Conservation (phyloP, 108 stramenopile genomes). For the Schizochytrium sp. region DNA sequence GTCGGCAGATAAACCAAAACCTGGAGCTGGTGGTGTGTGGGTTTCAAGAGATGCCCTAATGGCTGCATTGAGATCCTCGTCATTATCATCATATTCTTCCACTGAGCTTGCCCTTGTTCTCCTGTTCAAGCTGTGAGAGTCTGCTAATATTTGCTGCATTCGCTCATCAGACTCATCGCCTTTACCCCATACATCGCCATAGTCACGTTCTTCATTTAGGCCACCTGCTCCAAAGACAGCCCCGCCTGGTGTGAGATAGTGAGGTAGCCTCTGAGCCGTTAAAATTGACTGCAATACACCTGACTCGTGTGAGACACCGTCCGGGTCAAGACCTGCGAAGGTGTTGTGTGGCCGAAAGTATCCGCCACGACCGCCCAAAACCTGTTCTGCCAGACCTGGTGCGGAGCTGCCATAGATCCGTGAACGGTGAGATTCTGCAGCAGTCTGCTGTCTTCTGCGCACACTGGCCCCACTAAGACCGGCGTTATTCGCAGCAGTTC, state of each 20-base stretch:
- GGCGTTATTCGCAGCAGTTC: not conserved
- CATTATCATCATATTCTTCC: not conserved
- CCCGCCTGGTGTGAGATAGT: not conserved
- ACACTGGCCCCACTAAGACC: too few relatives aligned
- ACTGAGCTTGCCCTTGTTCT: too few relatives aligned
- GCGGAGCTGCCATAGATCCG: not conserved
- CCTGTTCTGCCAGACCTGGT: not conserved
- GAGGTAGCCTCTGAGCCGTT: not conserved
- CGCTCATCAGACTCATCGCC: conserved; percentile 13
- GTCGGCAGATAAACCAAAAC: not conserved
- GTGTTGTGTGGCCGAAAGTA: not conserved
- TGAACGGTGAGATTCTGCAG: not conserved
- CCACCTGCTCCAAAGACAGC: not conserved
- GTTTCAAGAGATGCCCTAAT: conserved; percentile 29
- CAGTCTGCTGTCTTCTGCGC: not conserved
- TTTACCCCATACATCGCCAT: conserved; percentile 19
- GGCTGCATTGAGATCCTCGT: not conserved
- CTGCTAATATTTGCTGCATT: conserved; percentile 17
- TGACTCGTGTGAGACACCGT: not conserved
- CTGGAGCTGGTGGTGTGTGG: not conserved
- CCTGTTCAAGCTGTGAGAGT: not conserved
- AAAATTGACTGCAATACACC: not conserved
- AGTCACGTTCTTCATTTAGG: not conserved
- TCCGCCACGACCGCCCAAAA: not conserved
- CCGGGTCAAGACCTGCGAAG: conserved; percentile 31